Evolutionary conservation across 495 filamentous ascomycete species (phyloP).

Genomic region (Astrocystis sublimbata): DNA sequence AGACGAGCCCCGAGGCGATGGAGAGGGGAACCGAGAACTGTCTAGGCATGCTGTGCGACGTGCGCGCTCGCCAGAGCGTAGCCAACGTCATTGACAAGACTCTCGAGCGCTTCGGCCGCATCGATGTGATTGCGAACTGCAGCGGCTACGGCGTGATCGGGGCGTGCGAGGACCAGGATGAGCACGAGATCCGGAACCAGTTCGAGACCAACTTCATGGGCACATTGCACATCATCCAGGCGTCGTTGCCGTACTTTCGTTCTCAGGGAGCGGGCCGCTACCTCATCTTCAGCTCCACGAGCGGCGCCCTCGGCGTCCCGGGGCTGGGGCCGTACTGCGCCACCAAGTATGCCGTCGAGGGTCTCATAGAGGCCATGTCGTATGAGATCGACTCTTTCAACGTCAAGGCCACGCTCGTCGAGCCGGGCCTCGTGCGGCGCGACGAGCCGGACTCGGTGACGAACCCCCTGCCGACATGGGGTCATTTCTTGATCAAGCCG

Average conservation of each 20-base stretch:
- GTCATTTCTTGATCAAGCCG: slow-evolving; percentile 88
- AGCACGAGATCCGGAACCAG: slow-evolving; percentile 90
- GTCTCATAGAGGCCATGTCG: slow-evolving; percentile 90
- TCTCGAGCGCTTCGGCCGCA: slow-evolving; percentile 71
- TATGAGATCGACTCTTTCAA: slow-evolving; percentile 93
- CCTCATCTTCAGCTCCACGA: slow-evolving; percentile 90
- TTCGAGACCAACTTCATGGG: slow-evolving; percentile 98
- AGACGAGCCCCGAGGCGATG: slow-evolving; percentile 74
- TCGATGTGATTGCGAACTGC: slow-evolving; percentile 91
- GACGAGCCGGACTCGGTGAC: slow-evolving; percentile 59
- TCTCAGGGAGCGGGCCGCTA: slow-evolving; percentile 73
- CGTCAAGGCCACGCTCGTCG: slow-evolving; percentile 88
- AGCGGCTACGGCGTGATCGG: slow-evolving; percentile 92
- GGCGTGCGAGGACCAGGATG: slow-evolving; percentile 94
- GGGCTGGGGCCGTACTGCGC: slow-evolving; percentile 93
- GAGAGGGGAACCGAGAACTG: slow-evolving; percentile 67
- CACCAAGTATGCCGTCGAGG: slow-evolving; percentile 94
- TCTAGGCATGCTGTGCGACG: slow-evolving; percentile 83
- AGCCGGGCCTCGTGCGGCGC: slow-evolving; percentile 82
- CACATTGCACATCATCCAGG: slow-evolving; percentile 87
- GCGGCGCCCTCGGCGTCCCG: slow-evolving; percentile 85
- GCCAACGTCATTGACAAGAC: slow-evolving; percentile 65
- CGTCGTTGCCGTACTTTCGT: slow-evolving; percentile 87
- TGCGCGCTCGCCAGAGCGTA: slow-evolving; percentile 79
- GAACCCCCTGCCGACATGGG: slow-evolving; percentile 72